Evolutionary conservation across 192 early-diverging fungal species (phyloP), one percentile per base, ranked within the genome.

Genomic region (Mortierella antarctica): DNA sequence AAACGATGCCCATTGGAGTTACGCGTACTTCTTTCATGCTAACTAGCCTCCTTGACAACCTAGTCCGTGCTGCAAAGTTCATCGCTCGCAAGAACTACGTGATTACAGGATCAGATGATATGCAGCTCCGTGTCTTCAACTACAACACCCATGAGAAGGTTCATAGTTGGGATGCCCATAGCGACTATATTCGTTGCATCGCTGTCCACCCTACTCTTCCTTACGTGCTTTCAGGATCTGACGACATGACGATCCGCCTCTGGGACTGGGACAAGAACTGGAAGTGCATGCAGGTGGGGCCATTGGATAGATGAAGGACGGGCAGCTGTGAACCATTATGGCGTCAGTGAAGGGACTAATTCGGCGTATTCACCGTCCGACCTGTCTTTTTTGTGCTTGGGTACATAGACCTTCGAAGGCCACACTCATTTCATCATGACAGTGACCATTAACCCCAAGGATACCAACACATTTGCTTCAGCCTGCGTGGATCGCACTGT

Each of bases 241-340:
- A 99, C 78, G 98, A 99, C 74, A 95, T 96, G 93, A 89, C 92
- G 12, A 97, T 99, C 82, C 97, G 96, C 82, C 86, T 99, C 70
- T 99, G 97, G 97, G 95, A 99, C 85, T 99, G 97, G 97, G 98
- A 99, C 61, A 97, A 98, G 86, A 93, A 92, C 83, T 99, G 98
- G 98, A 97, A 94, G 83, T 96, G 95, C 87, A 86, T 96, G 66
- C 95, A 95, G 86, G 94, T 95, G 66, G 11, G 68, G 11, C 17
- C 11, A 10, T 50, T 57, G 15, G 4, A 45, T 45, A 42, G 54
- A n/a, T 55, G 23, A 97, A 94, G 83, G 95, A 94, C 87, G 85
- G 96, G 66, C 95, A 95, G 86, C 93, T 95, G 66, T 14, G 58
- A n/a, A 8, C n/a, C 12, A 42, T 57, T 15, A 7, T 51, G 44